Conservation (phyloP, 768 basidiomycete species). For the Psilocybe sp. region DNA sequence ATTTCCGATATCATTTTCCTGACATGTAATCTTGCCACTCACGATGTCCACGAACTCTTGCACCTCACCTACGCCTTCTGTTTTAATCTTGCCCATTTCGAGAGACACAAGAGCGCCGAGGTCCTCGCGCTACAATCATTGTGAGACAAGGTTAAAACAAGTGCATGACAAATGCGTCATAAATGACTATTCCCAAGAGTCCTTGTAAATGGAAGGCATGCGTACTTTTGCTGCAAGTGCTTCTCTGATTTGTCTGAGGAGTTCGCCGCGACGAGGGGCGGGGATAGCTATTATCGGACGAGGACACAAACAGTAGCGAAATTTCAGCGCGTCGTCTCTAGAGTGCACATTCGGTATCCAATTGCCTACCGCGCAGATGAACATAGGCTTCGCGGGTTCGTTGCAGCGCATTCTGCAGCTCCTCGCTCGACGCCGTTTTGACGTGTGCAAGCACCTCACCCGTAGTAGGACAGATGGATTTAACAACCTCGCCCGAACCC, state of each 20-base stretch:
- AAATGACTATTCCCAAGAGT: conserved; percentile 1
- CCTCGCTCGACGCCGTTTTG: conserved; percentile 67
- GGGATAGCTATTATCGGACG: conserved; percentile 47
- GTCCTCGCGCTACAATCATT: conserved; percentile 54
- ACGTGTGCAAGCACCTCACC: conserved; percentile 81
- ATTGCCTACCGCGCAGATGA: conserved; percentile 51
- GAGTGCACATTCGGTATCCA: too few species aligned
- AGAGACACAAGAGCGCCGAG: conserved; percentile 83
- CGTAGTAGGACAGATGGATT: conserved; percentile 81
- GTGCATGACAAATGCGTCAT: background rate
- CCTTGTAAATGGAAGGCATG: conserved; percentile 1
- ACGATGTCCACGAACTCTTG: conserved; percentile 96
- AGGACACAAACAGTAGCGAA: background rate
- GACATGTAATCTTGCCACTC: conserved; percentile 28
- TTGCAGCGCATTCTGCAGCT: conserved; percentile 66
- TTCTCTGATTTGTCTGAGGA: conserved; percentile 84
- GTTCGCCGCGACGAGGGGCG: conserved; percentile 85
- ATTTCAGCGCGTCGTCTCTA: background rate
- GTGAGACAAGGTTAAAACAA: too few species aligned
- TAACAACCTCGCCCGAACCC: conserved; percentile 68
- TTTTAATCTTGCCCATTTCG: conserved; percentile 89
- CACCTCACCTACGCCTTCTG: conserved; percentile 91
- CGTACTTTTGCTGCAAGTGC: conserved; percentile 74
- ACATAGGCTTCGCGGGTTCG: conserved; percentile 73
- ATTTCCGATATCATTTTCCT: conserved; percentile 1